Evolutionary conservation across 352 stramenopile genomes (phyloP).

Genomic region (Aphanomyces astaci): DNA sequence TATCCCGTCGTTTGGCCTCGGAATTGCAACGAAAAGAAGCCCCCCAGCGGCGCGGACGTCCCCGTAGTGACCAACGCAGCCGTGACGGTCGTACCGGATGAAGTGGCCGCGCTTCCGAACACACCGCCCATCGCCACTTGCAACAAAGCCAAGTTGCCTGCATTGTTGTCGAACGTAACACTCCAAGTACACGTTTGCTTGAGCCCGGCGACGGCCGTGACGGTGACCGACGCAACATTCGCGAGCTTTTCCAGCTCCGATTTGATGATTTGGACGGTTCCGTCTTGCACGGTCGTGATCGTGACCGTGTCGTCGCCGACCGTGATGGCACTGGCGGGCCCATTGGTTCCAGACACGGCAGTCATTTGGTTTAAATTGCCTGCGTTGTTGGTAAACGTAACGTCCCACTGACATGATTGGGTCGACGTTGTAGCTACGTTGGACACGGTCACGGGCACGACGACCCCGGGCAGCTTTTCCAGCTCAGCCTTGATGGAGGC

Average conservation of each 20-base stretch:
- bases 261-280: conserved; percentile 90
- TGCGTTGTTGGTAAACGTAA: conserved; percentile 85
- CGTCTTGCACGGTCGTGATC: conserved; percentile 61
- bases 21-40: conserved; percentile 85
- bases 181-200: conserved; percentile 81
- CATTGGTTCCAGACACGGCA: conserved; percentile 41
- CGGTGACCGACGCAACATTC: conserved; percentile 86
- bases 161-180: conserved; percentile 93
- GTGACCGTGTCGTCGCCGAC: conserved; percentile 80
- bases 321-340: conserved; percentile 29
- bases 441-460: conserved; percentile 43
- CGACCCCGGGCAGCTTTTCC: conserved; percentile 33
- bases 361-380: conserved; percentile 77
- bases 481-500: conserved; percentile 44
- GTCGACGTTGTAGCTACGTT: conserved; percentile 39
- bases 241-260: conserved; percentile 87
- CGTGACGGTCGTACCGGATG: conserved; percentile 40
- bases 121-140: conserved; percentile 33
- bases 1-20: conserved; percentile 86
- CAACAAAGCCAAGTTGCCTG: conserved; percentile 65
- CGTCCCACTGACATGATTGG: conserved; percentile 75
- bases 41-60: conserved; percentile 48
- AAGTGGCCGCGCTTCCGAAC: conserved; percentile 31
- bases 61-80: conserved; percentile 33
- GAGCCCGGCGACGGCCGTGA: conserved; percentile 49